Base-by-base conservation (phyloP, 2,329 filamentous ascomycete species). In the Fusarium sp. region DNA sequence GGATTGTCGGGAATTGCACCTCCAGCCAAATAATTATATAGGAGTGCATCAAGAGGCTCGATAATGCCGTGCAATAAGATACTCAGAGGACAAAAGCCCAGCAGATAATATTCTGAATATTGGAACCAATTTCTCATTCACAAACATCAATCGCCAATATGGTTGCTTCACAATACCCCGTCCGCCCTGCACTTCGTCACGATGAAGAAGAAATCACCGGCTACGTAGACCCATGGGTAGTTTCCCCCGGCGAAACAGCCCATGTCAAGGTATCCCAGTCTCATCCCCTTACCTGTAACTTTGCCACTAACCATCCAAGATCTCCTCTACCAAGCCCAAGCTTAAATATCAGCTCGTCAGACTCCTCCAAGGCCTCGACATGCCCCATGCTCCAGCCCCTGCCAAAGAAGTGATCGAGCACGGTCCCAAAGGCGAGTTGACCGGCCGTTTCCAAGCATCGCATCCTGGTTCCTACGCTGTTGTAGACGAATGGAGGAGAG, bases 251-350 rank as follows among this genome's bases (percentile, higher is more conserved):
- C 6, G 42, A 45, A 26, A 45, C 42, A 45, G 42, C 42, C 7
- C 17, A 26, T 5, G 24, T 26, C 24, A 45, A 45, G 42, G 42
- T 45, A 45, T 35, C 7, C 42, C 0, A 26, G 17, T 5, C 24
- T 9, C n/a, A 8, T 9, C 7, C 7, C 24, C 8, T 8, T 6
- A 5, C 24, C 2, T 15, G 3, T 0, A 26, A 12, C 7, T 11
- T 26, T 17, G 30, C 42, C 3, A 8, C 24, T 45, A 18, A 45
- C 24, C 17, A 45, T 45, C 12, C 2, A 8, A 45, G 42, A 26
- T 45, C 24, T 45, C 24, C 12, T 45, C 42, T 20, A 45, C 42
- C 4, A 26, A 45, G 17, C 24, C 24, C 24, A 45, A 26, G 12
- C 17, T 45, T 24, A 26, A 26, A 20, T 45, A 45, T 2, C 42